Base-by-base conservation (phyloP, 2,329 filamentous ascomycete genomes). In the Microdochium bolleyi region DNA sequence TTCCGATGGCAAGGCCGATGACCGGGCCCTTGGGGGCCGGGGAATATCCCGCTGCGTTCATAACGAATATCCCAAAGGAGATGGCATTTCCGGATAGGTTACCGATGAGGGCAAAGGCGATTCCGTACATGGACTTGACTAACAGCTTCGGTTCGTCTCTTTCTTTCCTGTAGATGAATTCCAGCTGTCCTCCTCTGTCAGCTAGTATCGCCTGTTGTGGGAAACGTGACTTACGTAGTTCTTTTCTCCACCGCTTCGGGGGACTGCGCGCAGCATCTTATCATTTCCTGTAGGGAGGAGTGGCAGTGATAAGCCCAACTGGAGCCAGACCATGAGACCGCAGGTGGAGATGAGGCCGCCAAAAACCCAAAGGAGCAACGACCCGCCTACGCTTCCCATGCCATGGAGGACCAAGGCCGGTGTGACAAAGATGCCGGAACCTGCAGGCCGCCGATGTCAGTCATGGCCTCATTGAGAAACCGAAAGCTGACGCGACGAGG, bases 11-110 rank as follows among this genome's bases (percentile, higher is more conserved):
- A 41, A 76, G 65, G 3, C 65, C 73, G 48, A 70, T 66, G 16
- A 69, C 67, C 4, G 60, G 49, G 38, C 62, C 64, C 24, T 62
- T 55, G 38, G 54, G 61, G 22, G 57, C 54, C 14, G 59, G 61
- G 27, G 63, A 52, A 14, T 58, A 51, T 7, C 63, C 61, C 8
- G 66, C 61, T 7, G 67, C 66, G 21, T 62, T 55, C 38, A 68
- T 51, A 11, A 63, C 54, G 68, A 67, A 10, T n/a, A 67, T 56
- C 3, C 65, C 71, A 56, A 74, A 72, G 19, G 66, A 61, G 9
- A 75, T 62, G 2, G 70, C 68, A 56, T 76, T 74, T 25, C 65
- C 69, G 1, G 68, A 61, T 9, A 70, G 61, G 52, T 72, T 73
- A 51, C 70, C 71, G 9, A 73, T 58, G 30, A 69, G 51, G 21